Base-by-base conservation (phyloP, 1,284 basidiomycete species). In the Moniliella sp. region DNA sequence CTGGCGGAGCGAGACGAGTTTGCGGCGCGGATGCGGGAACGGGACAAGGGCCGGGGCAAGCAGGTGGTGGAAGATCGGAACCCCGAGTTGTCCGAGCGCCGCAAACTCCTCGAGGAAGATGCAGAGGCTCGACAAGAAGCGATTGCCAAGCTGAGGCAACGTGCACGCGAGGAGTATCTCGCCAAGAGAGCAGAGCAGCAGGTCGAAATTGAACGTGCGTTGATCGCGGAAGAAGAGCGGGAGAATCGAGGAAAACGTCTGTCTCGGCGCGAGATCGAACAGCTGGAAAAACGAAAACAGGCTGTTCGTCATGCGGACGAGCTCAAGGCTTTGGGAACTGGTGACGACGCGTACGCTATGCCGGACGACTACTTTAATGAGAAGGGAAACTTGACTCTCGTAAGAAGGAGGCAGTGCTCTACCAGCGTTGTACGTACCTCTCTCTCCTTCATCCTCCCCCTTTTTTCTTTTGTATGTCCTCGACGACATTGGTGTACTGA, bases 361-460 rank as follows among this genome's bases (percentile, higher is more conserved):
- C 50, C 52, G 3, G 40, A 55, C 48, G 88, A 97, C 63, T 97
- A 99, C 56, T 71, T 94, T 50, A 97, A 88, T 0, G 88, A 93
- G 54, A 82, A 93, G 61, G 91, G 91, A 88, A 84, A 62, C 79
- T 97, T 40, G 86, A 97, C 69, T 77, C 75, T 63, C 86, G 91
- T 66, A 86, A 83, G 65, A 88, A 93, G 59, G 75, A 88, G 57
- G 76, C 78, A 46, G 84, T 80, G 0, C 63, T 99, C 31, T 94
- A 93, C 59, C 74, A 82, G 48, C 77, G 91, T 18, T 93, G 93
- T 57, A 80, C 88, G 55, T 35, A 21, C 13, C 13, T 11, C 4
- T n/a, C n/a, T n/a, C n/a, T n/a, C n/a, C n/a, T n/a, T n/a, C n/a
- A n/a, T n/a, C n/a, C n/a, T n/a, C n/a, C n/a, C n/a, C n/a, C n/a